These are phyloP conservation scores for Solanum hybrid DNA, from an alignment of 305 asterid species.

Conservation along the genomic window DNA sequence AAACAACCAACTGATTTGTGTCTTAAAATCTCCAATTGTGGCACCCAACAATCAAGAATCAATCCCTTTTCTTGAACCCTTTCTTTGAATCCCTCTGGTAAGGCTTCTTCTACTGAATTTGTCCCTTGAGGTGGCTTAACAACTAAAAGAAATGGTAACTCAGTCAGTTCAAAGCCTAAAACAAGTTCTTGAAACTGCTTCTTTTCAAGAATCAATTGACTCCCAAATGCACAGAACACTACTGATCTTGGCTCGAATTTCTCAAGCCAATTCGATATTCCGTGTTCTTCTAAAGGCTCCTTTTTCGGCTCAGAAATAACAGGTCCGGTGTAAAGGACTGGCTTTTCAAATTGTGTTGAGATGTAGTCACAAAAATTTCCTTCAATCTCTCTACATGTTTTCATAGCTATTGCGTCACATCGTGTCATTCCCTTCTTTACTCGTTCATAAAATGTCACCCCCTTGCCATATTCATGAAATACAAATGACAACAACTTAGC, in stretches of 20 bases:
- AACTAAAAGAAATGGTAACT: slow-evolving; percentile 46
- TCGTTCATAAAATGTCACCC: slow-evolving; percentile 23
- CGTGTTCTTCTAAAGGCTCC: slow-evolving; percentile 23
- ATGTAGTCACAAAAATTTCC: slow-evolving; percentile 51
- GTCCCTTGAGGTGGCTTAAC: slow-evolving; percentile 18
- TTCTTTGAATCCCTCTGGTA: slow-evolving; percentile 9
- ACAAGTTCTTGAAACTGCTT: slow-evolving; percentile 46
- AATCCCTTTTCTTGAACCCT: neutral
- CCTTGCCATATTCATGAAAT: slow-evolving; percentile 29
- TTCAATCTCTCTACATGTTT: slow-evolving; percentile 48
- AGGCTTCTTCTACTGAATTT: neutral
- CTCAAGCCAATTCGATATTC: slow-evolving; percentile 33
- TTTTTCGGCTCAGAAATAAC: slow-evolving; percentile 25
- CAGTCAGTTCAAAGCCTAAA: slow-evolving; percentile 59
- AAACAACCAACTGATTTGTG: too few species aligned
- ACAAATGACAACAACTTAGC: slow-evolving; percentile 30
- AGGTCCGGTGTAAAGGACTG: slow-evolving; percentile 51
- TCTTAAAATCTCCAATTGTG: neutral
- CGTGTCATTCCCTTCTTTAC: slow-evolving; percentile 22
- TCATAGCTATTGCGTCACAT: slow-evolving; percentile 47
- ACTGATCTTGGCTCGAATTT: slow-evolving; percentile 31
- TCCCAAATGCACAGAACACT: slow-evolving; percentile 52
- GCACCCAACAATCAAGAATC: neutral
- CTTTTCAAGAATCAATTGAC: slow-evolving; percentile 35
- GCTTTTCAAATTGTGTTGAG: slow-evolving; percentile 29